These are phyloP conservation scores for Fusarium nygamai DNA, from an alignment of 2,329 filamentous ascomycete species.

Conservation along the genomic window DNA sequence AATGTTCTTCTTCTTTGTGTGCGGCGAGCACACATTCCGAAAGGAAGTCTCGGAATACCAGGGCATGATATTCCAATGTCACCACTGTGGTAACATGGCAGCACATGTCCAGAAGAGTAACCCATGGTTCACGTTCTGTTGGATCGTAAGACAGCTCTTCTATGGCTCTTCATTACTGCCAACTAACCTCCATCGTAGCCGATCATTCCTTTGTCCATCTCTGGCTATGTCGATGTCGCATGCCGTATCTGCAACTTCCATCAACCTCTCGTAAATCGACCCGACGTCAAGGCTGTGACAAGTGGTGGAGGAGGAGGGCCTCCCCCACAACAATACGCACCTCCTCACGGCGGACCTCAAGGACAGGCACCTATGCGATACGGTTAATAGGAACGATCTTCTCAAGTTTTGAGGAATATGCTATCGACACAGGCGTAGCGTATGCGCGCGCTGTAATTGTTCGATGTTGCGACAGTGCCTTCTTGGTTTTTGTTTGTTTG, in stretches of 20 bases:
- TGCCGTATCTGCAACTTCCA: slow-evolving; percentile 82
- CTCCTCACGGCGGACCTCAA: slow-evolving; percentile 47
- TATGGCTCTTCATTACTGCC: background rate
- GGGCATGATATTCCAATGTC: slow-evolving; percentile 69
- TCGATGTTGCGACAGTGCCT: background rate
- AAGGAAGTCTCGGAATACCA: slow-evolving; percentile 70
- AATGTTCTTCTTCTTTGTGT: slow-evolving; percentile 72
- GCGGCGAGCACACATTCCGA: slow-evolving; percentile 69
- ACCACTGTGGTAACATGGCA: slow-evolving; percentile 73
- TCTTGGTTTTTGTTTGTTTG: background rate
- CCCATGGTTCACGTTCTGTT: slow-evolving; percentile 84
- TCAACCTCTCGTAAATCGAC: slow-evolving; percentile 70
- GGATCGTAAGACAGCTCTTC: slow-evolving; percentile 62
- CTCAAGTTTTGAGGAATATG: background rate
- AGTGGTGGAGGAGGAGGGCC: slow-evolving; percentile 53
- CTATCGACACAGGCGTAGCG: background rate
- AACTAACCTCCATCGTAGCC: slow-evolving; percentile 58
- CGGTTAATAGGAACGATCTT: slow-evolving; percentile 24
- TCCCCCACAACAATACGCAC: slow-evolving; percentile 47
- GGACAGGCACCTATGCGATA: slow-evolving; percentile 46
- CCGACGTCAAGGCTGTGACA: slow-evolving; percentile 64
- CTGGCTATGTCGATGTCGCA: slow-evolving; percentile 73
- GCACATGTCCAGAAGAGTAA: slow-evolving; percentile 70
- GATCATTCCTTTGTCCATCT: slow-evolving; percentile 74
- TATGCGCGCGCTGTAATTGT: background rate